A percentile compares a stretch with the other conserved stretches of the same genome.
These are phyloP conservation scores for Fragaria ananassa DNA, from an alignment of 306 rosid genomes.

Conservation along the genomic window DNA sequence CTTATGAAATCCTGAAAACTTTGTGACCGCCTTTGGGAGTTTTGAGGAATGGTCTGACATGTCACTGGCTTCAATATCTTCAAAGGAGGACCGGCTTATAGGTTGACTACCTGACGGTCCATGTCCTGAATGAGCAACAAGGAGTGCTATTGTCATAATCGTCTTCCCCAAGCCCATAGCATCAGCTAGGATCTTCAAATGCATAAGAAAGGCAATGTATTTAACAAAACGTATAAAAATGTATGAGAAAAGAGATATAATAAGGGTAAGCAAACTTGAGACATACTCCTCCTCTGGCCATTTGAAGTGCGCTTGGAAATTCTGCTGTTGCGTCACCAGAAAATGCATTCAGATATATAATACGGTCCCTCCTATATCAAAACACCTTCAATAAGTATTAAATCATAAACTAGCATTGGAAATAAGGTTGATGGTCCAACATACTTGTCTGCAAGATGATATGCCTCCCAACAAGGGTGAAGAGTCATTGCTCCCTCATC, in stretches of 20 bases:
- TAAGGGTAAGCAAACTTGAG: constrained; percentile 28
- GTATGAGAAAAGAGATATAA: constrained; percentile 1
- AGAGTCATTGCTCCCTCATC: constrained; percentile 72
- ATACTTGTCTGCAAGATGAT: constrained; percentile 76
- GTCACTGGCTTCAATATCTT: constrained; percentile 44
- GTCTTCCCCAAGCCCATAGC: constrained; percentile 99
- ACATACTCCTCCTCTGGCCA: constrained; percentile 96
- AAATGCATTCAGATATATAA: constrained; percentile 80
- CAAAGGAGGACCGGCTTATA: constrained; percentile 31
- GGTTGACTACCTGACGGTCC: constrained; percentile 49
- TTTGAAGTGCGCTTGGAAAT: constrained; percentile 93
- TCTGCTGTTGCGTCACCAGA: constrained; percentile 86
- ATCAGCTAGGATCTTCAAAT: constrained; percentile 89
- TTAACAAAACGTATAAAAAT: constrained; percentile 10
- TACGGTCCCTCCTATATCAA: constrained; percentile 58
- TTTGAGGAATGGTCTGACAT: constrained; percentile 29
- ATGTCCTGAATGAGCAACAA: constrained; percentile 63
- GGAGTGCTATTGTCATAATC: constrained; percentile 90
- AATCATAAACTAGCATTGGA: constrained; percentile 4
- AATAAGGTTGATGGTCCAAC: constrained; percentile 18
- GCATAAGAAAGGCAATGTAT: constrained; percentile 30
- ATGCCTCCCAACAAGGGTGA: constrained; percentile 98
- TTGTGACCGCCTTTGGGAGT: constrained; percentile 43
- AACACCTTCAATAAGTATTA: constrained; percentile 20
- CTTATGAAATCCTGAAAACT: constrained; percentile 68